These are phyloP conservation scores for Galeopsis tetrahit DNA, from an alignment of 257 asterid genomes.

Conservation along the genomic window DNA sequence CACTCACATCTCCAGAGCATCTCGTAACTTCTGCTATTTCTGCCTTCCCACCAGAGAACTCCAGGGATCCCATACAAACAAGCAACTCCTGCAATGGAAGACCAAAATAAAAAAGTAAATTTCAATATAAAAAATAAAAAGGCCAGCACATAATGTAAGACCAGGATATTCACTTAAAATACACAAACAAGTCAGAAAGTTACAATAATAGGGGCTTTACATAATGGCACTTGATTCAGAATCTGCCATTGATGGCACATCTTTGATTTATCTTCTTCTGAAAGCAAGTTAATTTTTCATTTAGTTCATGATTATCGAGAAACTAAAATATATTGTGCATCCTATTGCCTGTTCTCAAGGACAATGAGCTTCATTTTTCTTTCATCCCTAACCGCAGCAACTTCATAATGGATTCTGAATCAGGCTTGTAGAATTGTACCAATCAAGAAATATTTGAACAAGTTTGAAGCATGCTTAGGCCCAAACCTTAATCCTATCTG, in stretches of 20 bases:
- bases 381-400: constrained; percentile 17
- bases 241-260: constrained; percentile 22
- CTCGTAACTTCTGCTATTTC: constrained; percentile 82
- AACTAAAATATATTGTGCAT: background rate
- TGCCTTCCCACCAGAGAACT: constrained; percentile 75
- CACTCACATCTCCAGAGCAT: constrained; percentile 93
- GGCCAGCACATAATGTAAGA: background rate
- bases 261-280: constrained; percentile 10
- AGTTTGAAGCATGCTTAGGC: background rate
- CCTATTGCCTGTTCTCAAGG: background rate
- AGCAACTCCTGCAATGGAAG: constrained; percentile 75
- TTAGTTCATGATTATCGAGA: background rate
- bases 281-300: constrained; percentile 18
- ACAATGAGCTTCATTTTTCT: constrained; percentile 16
- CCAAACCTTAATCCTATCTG: constrained; percentile 55
- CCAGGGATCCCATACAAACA: constrained; percentile 59
- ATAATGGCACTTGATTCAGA: constrained; percentile 3
- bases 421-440: constrained; percentile 9
- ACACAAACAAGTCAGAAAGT: background rate
- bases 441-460: background rate
- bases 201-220: background rate
- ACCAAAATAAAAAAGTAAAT: constrained; percentile 8
- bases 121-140: background rate
- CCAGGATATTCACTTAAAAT: background rate
- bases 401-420: background rate